Evolutionary conservation across 2,329 filamentous ascomycete genomes (phyloP), one percentile per base, ranked within the genome.

Genomic region (Uncinocarpus reesii): DNA sequence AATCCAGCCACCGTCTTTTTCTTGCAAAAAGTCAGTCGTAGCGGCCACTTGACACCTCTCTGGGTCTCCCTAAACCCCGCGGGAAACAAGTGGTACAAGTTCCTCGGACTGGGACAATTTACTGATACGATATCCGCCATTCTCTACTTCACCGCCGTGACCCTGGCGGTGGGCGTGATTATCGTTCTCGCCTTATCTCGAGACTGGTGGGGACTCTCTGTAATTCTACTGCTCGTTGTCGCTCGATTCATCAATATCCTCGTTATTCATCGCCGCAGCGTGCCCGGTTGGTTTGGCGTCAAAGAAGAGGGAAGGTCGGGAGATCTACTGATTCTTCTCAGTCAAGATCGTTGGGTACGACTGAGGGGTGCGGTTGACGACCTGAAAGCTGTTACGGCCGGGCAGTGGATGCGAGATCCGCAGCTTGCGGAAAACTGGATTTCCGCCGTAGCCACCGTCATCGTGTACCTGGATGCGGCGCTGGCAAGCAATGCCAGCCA

Each of bases 371-470:
- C 66, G 3, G 67, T 73, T 6, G 68, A 74, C 26, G 79, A 81
- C 57, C 65, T 82, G 5, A 76, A 77, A 49, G 77, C 78, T 24
- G 69, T 81, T 34, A 81, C 78, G 1, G 72, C 74, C 2, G 72
- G 75, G 2, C 57, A 69, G 23, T 82, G 78, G 78, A 61, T 83
- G 38, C 66, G 71, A 8, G 64, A 71, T 32, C 71, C 74, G 59
- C 77, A 73, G 0, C 61, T 67, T 21, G 40, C 70, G 2, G 73
- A 81, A 53, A 68, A 71, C 24, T 76, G 73, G 55, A 61, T 77
- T 45, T 72, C 75, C 52, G 75, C 75, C 0, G 57, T 64, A 0
- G 72, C 77, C 7, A 80, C 78, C 53, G 55, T 81, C 40, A 65
- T 78, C 48, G 77, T 81, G 3, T 82, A 79, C 56, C 56, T 78